These are phyloP conservation scores for Metschnikowia drakensbergensis DNA, from an alignment of 805 yeast genomes.

Conservation along the genomic window DNA sequence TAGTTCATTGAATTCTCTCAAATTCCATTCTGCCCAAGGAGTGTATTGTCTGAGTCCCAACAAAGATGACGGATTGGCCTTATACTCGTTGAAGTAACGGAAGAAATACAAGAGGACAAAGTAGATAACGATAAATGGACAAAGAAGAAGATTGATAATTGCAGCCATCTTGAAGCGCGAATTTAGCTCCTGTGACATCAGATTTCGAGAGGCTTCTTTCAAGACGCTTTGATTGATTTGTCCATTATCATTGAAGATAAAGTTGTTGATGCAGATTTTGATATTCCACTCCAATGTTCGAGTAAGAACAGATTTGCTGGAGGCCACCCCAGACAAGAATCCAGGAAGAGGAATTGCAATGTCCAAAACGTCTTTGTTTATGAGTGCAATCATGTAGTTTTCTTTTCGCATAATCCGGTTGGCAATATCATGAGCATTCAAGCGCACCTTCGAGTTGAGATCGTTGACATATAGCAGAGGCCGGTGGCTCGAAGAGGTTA, in stretches of 20 bases:
- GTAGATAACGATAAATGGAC: conserved; percentile 84
- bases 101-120: conserved; percentile 81
- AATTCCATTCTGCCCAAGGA: conserved; percentile 91
- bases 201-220: conserved; percentile 64
- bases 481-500: conserved; percentile 40
- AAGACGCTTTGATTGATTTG: conserved; percentile 70
- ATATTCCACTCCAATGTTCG: conserved; percentile 93
- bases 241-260: conserved; percentile 77
- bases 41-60: conserved; percentile 76
- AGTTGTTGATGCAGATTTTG: conserved; percentile 82
- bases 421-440: conserved; percentile 92
- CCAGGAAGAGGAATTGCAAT: conserved; percentile 41
- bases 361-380: conserved; percentile 72
- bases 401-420: conserved; percentile 95
- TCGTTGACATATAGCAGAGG: conserved; percentile 40
- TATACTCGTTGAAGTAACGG: conserved; percentile 88
- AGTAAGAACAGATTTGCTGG: conserved; percentile 51
- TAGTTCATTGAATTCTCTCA: conserved; percentile 90
- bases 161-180: conserved; percentile 88
- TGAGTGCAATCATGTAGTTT: conserved; percentile 86
- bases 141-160: conserved; percentile 68
- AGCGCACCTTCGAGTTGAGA: conserved; percentile 63
- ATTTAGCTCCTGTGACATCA: conserved; percentile 62
- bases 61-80: conserved; percentile 78
- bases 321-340: conserved; percentile 15